Evolutionary conservation across 2,329 filamentous ascomycete genomes (phyloP).

Genomic region (Nigrospora sphaerica): DNA sequence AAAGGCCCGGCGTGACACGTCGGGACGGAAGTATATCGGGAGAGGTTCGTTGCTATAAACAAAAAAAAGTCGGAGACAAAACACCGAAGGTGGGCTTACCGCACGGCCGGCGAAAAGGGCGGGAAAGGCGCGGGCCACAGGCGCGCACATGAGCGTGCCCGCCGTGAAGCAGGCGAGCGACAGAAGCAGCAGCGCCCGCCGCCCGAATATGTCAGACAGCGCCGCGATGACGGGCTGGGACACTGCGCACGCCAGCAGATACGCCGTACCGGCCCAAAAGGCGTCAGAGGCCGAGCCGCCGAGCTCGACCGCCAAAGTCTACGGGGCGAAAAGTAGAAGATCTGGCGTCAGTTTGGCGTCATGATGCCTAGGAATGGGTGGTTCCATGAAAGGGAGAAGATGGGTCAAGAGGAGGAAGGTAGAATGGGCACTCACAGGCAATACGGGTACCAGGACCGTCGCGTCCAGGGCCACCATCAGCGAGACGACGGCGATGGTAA

Average conservation of each 20-base stretch:
- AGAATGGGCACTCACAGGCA: conserved; percentile 27
- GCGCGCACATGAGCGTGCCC: conserved; percentile 16
- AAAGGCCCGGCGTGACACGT: too few species aligned
- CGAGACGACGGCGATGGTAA: conserved; percentile 32
- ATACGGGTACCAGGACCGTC: conserved; percentile 35
- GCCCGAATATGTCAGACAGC: conserved; percentile 39
- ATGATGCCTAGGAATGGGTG: neutral
- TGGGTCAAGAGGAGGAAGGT: neutral
- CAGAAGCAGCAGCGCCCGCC: conserved; percentile 32
- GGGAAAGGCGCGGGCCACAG: conserved; percentile 3
- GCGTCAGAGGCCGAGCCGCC: conserved; percentile 26
- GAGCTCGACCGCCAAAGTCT: conserved; percentile 26
- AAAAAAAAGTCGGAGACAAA: too few species aligned
- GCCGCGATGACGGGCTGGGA: conserved; percentile 33
- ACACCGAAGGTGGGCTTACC: too few species aligned
- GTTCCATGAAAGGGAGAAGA: neutral
- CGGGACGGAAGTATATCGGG: too few species aligned
- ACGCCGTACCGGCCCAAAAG: conserved; percentile 43
- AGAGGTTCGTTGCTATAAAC: too few species aligned
- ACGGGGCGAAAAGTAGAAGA: neutral
- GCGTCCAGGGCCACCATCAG: conserved; percentile 42
- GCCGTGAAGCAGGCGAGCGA: conserved; percentile 36
- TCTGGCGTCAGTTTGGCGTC: neutral
- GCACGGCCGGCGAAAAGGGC: conserved; percentile 4
- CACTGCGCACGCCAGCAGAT: conserved; percentile 34